Percentiles rank a stretch among this genome's conserved stretches.
These are phyloP conservation scores for Erythrobasidium hasegawianum DNA, from an alignment of 1,284 basidiomycete species.

Conservation along the genomic window DNA sequence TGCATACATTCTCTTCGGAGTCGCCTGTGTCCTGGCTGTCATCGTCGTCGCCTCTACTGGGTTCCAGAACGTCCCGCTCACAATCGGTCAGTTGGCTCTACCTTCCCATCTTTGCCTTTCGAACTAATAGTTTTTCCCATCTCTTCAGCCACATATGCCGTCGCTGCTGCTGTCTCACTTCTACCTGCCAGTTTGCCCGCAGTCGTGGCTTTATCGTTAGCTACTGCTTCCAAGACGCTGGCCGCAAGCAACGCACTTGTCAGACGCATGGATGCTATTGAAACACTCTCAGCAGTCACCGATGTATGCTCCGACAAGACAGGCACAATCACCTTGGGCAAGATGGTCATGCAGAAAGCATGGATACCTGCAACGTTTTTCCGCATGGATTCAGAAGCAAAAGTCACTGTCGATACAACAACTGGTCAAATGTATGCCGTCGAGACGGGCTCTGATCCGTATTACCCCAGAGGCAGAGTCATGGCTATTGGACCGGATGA, in stretches of 20 bases:
- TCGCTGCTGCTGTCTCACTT: slow-evolving; percentile 57
- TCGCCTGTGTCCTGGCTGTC: slow-evolving; percentile 58
- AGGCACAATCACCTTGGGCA: slow-evolving; percentile 58
- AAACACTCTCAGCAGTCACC: slow-evolving; percentile 57
- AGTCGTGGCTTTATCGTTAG: slow-evolving; percentile 51
- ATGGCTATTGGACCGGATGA: slow-evolving; percentile 35
- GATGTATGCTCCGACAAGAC: slow-evolving; percentile 65
- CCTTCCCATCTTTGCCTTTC: neutral
- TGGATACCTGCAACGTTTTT: slow-evolving; percentile 54
- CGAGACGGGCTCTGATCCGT: slow-evolving; percentile 44
- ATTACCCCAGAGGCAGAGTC: slow-evolving; percentile 52
- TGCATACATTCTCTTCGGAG: slow-evolving; percentile 60
- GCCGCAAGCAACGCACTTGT: slow-evolving; percentile 55
- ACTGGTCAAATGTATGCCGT: slow-evolving; percentile 49
- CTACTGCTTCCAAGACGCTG: slow-evolving; percentile 51
- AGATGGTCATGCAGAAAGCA: slow-evolving; percentile 58
- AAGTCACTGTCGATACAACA: slow-evolving; percentile 37
- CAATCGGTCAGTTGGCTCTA: slow-evolving; percentile 43
- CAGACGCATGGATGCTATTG: slow-evolving; percentile 55
- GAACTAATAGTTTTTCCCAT: slow-evolving; percentile 43
- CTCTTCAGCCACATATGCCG: slow-evolving; percentile 51
- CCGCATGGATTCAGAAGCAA: slow-evolving; percentile 6
- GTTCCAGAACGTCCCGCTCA: slow-evolving; percentile 52
- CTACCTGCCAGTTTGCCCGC: slow-evolving; percentile 53
- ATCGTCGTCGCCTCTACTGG: slow-evolving; percentile 59